A percentile compares a stretch with the other conserved stretches of the same genome.
Conservation (phyloP, 352 stramenopile species). For the Globisporangium nagaii region DNA sequence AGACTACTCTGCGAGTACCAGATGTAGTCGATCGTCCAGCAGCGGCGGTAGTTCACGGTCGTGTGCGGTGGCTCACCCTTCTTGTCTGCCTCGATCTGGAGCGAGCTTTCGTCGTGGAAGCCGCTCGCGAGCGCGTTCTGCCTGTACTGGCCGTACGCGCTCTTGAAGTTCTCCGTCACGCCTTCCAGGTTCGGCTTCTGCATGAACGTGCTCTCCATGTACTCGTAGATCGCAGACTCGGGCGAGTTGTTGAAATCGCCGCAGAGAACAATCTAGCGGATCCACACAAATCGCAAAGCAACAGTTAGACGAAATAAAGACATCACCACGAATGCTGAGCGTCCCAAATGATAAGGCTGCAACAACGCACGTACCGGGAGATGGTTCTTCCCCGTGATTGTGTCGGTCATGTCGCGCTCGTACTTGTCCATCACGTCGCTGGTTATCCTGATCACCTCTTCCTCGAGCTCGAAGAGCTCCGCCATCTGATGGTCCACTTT, state of each 20-base stretch:
- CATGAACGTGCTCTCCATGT: constrained; percentile 87
- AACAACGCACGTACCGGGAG: constrained; percentile 32
- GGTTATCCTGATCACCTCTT: constrained; percentile 79
- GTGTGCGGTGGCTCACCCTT: constrained; percentile 77
- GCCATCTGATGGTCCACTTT: constrained; percentile 87
- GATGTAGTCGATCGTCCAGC: constrained; percentile 89
- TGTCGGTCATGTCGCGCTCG: constrained; percentile 46
- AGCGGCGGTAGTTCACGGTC: constrained; percentile 82
- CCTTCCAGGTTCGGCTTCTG: constrained; percentile 75
- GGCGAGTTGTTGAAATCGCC: constrained; percentile 88
- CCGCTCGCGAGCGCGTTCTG: constrained; percentile 34
- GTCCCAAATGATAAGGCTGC: too few species aligned
- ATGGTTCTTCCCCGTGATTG: constrained; percentile 39
- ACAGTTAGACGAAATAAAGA: background rate
- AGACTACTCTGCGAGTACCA: constrained; percentile 77
- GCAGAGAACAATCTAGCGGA: constrained; percentile 60
- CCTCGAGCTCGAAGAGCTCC: constrained; percentile 76
- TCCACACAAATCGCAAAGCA: background rate
- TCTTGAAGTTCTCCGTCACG: constrained; percentile 59
- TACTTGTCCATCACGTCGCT: constrained; percentile 82
- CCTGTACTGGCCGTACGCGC: constrained; percentile 66
- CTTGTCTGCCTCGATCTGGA: constrained; percentile 29
- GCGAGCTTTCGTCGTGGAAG: constrained; percentile 16
- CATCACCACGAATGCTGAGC: too few species aligned
- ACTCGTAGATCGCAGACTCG: constrained; percentile 79